phyloP scores from a whole-genome alignment of 1,139 yeast genomes.

The Candida sp. region DNA sequence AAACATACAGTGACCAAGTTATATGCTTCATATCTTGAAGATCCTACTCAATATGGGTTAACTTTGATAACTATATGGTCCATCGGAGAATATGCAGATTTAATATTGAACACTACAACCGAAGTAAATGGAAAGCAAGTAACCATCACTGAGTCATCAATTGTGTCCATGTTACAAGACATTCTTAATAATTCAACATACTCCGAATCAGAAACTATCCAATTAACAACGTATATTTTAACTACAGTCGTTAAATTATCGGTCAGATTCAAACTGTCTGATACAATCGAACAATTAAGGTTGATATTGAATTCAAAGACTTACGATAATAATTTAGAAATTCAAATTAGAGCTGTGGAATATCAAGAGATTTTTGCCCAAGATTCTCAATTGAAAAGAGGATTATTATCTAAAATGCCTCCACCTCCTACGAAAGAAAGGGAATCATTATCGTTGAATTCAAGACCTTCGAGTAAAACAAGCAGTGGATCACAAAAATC shows the following conservation, averaged over 20 bases:
- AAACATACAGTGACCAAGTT: conserved; percentile 55
- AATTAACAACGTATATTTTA: conserved; percentile 62
- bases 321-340: conserved; percentile 68
- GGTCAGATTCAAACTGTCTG: conserved; percentile 48
- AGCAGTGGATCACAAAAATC: conserved; percentile 4
- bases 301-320: conserved; percentile 54
- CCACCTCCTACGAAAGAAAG: conserved; percentile 71
- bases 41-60: conserved; percentile 66
- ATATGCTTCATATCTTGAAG: conserved; percentile 47
- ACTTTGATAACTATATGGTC: conserved; percentile 78
- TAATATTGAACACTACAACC: conserved; percentile 44
- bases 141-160: conserved; percentile 26
- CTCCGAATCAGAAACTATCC: conserved; percentile 42
- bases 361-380: conserved; percentile 67
- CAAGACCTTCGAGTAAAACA: conserved; percentile 8
- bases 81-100: conserved; percentile 86
- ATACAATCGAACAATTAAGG: conserved; percentile 57
- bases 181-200: conserved; percentile 31
- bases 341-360: conserved; percentile 86
- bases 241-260: conserved; percentile 80
- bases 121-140: conserved; percentile 34
- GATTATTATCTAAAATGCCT: conserved; percentile 87
- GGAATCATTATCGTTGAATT: conserved; percentile 46
- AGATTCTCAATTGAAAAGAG: conserved; percentile 57
- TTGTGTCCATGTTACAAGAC: conserved; percentile 26